A percentile compares a stretch with the other conserved stretches of the same genome.
phyloP scores from a whole-genome alignment of 371 early-diverging fungal species.

The Blakeslea trispora region DNA sequence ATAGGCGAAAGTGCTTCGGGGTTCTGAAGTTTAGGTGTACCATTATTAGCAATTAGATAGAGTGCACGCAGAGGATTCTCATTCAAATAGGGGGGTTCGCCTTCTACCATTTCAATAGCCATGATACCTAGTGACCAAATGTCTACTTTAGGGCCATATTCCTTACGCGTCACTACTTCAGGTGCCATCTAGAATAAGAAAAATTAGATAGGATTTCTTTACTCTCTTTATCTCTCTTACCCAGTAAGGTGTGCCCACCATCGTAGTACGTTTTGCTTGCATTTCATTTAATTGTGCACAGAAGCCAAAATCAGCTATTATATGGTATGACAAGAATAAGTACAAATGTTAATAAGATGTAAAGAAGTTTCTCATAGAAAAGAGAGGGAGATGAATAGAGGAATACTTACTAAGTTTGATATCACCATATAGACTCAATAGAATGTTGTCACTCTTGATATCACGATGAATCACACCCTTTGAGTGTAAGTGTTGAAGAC shows the following conservation, averaged over 20 bases:
- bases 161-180: conserved; percentile 91
- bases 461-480: conserved; percentile 97
- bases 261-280: conserved; percentile 82
- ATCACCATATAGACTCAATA: conserved; percentile 84
- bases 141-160: conserved; percentile 94
- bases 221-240: conserved; percentile 13
- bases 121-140: conserved; percentile 98
- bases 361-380: too few species aligned
- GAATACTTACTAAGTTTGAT: conserved; percentile 89
- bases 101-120: conserved; percentile 92
- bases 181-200: conserved; percentile 83
- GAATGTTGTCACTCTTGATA: conserved; percentile 96
- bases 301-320: conserved; percentile 90
- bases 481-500: conserved; percentile 89
- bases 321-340: too few species aligned
- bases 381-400: too few species aligned
- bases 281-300: conserved; percentile 88
- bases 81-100: conserved; percentile 94
- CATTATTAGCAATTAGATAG: conserved; percentile 95
- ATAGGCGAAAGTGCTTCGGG: conserved; percentile 80
- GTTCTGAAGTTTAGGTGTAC: conserved; percentile 90
- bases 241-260: conserved; percentile 94
- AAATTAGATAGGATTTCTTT: neutral
- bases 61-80: conserved; percentile 91
- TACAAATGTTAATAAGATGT: too few species aligned